Conservation (phyloP, 2,329 filamentous ascomycete species). For the Mycosphaerella arachidis region DNA sequence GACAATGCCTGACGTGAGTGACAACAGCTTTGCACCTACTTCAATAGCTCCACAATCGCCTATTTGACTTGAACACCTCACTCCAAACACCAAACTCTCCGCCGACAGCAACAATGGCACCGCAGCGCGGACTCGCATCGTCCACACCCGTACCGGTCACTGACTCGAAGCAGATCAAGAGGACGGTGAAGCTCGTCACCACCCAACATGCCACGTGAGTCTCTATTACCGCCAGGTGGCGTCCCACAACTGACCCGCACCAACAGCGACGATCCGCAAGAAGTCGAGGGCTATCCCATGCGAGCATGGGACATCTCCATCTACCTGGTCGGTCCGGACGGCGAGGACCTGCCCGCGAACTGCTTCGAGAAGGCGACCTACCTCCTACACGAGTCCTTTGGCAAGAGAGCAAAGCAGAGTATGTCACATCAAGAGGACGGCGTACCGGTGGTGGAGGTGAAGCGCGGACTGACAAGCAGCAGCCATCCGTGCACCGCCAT, state of each 20-base stretch:
- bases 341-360: conserved; percentile 74
- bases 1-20: conserved; percentile 38
- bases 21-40: background rate
- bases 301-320: conserved; percentile 87
- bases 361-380: conserved; percentile 92
- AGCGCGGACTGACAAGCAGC: conserved; percentile 8
- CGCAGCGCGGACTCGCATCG: conserved; percentile 8
- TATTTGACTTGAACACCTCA: conserved; percentile 1
- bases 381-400: conserved; percentile 90
- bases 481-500: conserved; percentile 78
- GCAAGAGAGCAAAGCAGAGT: conserved; percentile 66
- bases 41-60: background rate
- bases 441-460: background rate
- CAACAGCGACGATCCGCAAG: conserved; percentile 69
- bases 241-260: conserved; percentile 12
- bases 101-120: conserved; percentile 9
- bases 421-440: conserved; percentile 4
- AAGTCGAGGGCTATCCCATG: conserved; percentile 85
- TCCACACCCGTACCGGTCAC: background rate
- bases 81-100: background rate
- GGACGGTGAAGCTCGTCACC: conserved; percentile 87
- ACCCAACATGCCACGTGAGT: conserved; percentile 83
- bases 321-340: conserved; percentile 77
- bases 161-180: conserved; percentile 49
- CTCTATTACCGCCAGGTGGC: conserved; percentile 6